phyloP scores from a whole-genome alignment of 805 yeast genomes.

The Pichia thaimueangensis region DNA sequence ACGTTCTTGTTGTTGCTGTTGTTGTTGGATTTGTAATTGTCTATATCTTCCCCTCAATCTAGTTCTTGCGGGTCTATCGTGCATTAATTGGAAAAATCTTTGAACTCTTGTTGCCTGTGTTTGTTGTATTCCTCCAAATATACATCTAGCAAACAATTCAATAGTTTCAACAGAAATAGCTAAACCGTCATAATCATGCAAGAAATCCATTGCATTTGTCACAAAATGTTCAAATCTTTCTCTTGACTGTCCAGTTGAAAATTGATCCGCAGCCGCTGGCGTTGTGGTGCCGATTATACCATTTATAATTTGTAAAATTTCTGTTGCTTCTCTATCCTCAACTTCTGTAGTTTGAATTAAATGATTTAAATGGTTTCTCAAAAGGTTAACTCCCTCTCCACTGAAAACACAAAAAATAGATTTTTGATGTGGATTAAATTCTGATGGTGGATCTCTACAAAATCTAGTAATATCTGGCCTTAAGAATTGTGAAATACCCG shows the following conservation, averaged over 20 bases:
- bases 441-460: constrained; percentile 90
- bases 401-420: constrained; percentile 87
- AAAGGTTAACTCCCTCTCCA: constrained; percentile 76
- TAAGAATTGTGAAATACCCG: constrained; percentile 88
- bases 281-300: constrained; percentile 22
- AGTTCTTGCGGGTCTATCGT: constrained; percentile 14
- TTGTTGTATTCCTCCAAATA: constrained; percentile 26
- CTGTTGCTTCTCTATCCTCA: constrained; percentile 28
- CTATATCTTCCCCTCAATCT: constrained; percentile 10
- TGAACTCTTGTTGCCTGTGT: constrained; percentile 28
- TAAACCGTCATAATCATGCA: constrained; percentile 25
- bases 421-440: constrained; percentile 81
- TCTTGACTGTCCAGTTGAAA: constrained; percentile 14
- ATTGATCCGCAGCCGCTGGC: constrained; percentile 15
- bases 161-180: constrained; percentile 20
- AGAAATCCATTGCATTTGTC: constrained; percentile 24
- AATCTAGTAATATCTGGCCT: constrained; percentile 77
- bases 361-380: constrained; percentile 59
- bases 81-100: constrained; percentile 27
- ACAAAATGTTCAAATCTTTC: constrained; percentile 25
- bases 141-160: constrained; percentile 28
- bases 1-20: constrained; percentile 8
- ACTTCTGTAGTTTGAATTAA: constrained; percentile 29
- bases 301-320: constrained; percentile 26
- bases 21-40: constrained; percentile 7